phyloP scores from a whole-genome alignment of 1,284 basidiomycete species.

The Ganoderma lucidum region DNA sequence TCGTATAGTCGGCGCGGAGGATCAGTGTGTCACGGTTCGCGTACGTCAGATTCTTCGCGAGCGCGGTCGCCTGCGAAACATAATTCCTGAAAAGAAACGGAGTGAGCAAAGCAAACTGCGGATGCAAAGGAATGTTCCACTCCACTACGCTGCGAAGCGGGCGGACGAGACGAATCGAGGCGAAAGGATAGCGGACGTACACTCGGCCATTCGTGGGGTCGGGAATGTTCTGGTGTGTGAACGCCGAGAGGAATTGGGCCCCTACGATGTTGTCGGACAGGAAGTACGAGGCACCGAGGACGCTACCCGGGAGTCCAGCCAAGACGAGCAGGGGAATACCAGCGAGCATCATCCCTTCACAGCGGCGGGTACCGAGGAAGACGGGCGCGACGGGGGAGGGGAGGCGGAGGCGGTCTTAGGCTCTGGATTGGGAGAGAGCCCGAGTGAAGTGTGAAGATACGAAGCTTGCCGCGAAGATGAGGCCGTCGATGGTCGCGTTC shows the following conservation, averaged over 20 bases:
- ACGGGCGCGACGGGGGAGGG: background rate
- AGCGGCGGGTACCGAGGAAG: background rate
- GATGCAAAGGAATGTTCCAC: background rate
- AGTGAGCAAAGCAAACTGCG: background rate
- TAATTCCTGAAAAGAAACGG: conserved; percentile 40
- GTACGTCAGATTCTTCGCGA: conserved; percentile 42
- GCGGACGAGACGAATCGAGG: background rate
- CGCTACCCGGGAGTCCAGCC: background rate
- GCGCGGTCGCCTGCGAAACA: conserved; percentile 40
- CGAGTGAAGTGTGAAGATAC: background rate
- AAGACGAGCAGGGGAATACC: background rate
- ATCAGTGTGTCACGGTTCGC: conserved; percentile 37
- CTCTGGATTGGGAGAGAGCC: background rate
- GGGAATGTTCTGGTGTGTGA: conserved; percentile 56
- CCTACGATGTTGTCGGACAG: background rate
- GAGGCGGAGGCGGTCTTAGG: background rate
- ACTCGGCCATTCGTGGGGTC: conserved; percentile 70
- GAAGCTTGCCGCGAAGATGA: background rate
- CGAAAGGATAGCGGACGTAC: conserved; percentile 43
- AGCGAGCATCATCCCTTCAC: background rate
- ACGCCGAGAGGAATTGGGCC: conserved; percentile 32
- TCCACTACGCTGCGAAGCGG: background rate
- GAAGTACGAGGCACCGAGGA: background rate
- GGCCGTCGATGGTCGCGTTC: background rate
- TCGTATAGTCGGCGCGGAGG: conserved; percentile 61